phyloP scores from a whole-genome alignment of 2,329 filamentous ascomycete species.

The Ophiostoma triangulosporum region DNA sequence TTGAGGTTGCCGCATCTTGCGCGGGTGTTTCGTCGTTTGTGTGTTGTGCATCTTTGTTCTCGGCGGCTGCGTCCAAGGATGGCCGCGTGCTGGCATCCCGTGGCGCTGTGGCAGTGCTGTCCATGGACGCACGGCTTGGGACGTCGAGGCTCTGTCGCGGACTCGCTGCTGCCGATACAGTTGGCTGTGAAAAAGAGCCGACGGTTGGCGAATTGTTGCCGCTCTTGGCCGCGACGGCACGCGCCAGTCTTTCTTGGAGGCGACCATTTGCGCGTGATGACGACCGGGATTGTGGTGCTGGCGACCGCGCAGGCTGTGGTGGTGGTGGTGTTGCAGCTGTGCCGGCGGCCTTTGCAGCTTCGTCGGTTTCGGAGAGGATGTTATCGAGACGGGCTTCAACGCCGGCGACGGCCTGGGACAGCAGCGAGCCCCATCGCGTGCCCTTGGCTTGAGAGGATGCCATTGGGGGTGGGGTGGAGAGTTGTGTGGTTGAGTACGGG shows the following conservation, averaged over 20 bases:
- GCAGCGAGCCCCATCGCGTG: constrained; percentile 59
- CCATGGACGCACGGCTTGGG: constrained; percentile 20
- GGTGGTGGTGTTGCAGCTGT: background rate
- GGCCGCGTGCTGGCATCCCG: constrained; percentile 9
- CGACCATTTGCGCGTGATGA: constrained; percentile 58
- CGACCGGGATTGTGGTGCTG: constrained; percentile 48
- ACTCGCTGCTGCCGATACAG: constrained; percentile 26
- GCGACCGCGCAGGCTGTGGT: constrained; percentile 16
- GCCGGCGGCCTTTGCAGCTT: constrained; percentile 21
- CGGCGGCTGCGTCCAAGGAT: constrained; percentile 3
- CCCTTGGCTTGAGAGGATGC: constrained; percentile 30
- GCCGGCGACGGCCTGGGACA: constrained; percentile 83
- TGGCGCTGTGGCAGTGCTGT: constrained; percentile 16
- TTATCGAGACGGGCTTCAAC: constrained; percentile 88
- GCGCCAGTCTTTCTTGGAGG: constrained; percentile 77
- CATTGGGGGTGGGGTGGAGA: background rate
- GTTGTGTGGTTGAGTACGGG: too few species aligned
- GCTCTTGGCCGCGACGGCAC: constrained; percentile 66
- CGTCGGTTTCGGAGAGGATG: constrained; percentile 71
- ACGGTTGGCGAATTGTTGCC: constrained; percentile 21
- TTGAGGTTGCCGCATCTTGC: background rate
- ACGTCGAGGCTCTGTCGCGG: constrained; percentile 29
- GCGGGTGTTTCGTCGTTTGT: background rate
- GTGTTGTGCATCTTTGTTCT: background rate
- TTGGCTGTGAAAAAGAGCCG: constrained; percentile 18